Percentiles rank a stretch among this genome's conserved stretches.
Evolutionary conservation across 208 protist genomes (phyloP).

Genomic region (Porcisia hertigi): DNA sequence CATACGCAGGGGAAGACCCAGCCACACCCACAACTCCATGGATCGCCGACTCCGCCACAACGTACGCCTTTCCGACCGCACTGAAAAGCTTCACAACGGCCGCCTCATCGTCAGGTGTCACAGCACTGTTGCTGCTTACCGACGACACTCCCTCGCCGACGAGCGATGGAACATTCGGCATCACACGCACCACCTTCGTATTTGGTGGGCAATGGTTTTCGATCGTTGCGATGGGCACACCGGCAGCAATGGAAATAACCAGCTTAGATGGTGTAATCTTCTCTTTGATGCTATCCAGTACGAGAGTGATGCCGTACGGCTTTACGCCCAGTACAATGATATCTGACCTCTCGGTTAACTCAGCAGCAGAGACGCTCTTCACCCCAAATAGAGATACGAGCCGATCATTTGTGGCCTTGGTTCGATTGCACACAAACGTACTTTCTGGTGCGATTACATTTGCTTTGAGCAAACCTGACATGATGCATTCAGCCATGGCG

Average conservation of each 20-base stretch:
- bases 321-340: slow-evolving; percentile 94
- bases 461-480: slow-evolving; percentile 62
- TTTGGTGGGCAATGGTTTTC: slow-evolving; percentile 48
- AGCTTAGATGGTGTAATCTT: slow-evolving; percentile 49
- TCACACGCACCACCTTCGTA: slow-evolving; percentile 90
- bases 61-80: slow-evolving; percentile 66
- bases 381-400: slow-evolving; percentile 64
- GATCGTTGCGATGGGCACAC: slow-evolving; percentile 80
- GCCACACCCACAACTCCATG: slow-evolving; percentile 95
- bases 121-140: slow-evolving; percentile 48
- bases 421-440: slow-evolving; percentile 79
- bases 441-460: slow-evolving; percentile 36
- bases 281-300: slow-evolving; percentile 62
- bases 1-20: slow-evolving; percentile 95
- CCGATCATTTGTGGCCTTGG: slow-evolving; percentile 35
- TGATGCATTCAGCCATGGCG: slow-evolving; percentile 93
- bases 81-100: slow-evolving; percentile 62
- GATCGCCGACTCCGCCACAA: slow-evolving; percentile 74
- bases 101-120: slow-evolving; percentile 45
- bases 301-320: slow-evolving; percentile 72
- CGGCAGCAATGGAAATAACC: slow-evolving; percentile 94
- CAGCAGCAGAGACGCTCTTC: slow-evolving; percentile 31
- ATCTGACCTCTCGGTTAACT: slow-evolving; percentile 67
- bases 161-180: slow-evolving; percentile 94
- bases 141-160: slow-evolving; percentile 81